Base-by-base conservation (phyloP, 1,139 yeast genomes). In the Suhomyces yuchorum region DNA sequence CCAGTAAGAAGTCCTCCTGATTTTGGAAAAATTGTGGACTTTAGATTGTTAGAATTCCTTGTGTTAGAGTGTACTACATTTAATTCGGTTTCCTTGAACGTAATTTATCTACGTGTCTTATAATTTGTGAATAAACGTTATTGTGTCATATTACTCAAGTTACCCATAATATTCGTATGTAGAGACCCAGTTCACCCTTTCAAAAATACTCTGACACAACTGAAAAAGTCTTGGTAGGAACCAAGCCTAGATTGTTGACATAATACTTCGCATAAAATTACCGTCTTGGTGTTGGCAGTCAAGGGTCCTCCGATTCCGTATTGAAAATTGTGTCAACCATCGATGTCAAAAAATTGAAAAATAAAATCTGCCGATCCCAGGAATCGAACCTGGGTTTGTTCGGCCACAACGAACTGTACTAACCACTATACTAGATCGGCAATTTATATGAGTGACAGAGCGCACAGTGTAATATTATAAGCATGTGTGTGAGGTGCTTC, bases 381-480 rank as follows among this genome's bases (percentile, higher is more conserved):
- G 73, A 69, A 69, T 68, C 74, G 73, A 69, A 70, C 74, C 63
- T 70, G 73, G 74, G 74, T 69, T 62, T 63, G 68, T 61, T 68
- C 74, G 70, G 73, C 74, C 75, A 70, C 75, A 70, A 70, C 70
- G 74, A 69, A 62, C 68, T 68, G 74, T 70, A 70, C 74, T 69
- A 56, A 69, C 74, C 74, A 69, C 74, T 69, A 69, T 68, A 69
- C 74, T 66, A 68, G 71, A 65, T 67, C 73, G 71, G 73, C 73
- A 33, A 54, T 44, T 26, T 9, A 37, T 23, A 30, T 14, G 3
- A 5, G 18, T 1, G 1, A 20, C n/a, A 20, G 18, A 2, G 38
- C 38, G n/a, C 26, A 15, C 15, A n/a, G 22, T n/a, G 4, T 26
- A 4, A 12, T 26, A 26, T 26, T 9, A n/a, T 11, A 20, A 5